phyloP scores from a whole-genome alignment of 352 stramenopile genomes.

The Pythium scleroteichum region DNA sequence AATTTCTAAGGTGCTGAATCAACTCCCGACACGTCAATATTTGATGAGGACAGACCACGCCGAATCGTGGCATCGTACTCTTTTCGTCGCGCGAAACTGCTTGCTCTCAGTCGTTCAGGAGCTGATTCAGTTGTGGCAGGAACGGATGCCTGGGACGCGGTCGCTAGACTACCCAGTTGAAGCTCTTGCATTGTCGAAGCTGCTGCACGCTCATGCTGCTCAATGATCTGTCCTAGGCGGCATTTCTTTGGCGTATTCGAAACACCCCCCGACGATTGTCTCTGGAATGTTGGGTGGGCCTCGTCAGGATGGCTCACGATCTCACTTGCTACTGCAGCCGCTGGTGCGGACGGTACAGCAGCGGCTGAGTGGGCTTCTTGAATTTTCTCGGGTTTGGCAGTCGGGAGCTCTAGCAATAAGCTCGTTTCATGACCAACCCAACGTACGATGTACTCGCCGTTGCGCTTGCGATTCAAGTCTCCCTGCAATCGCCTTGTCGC shows the following conservation, averaged over 20 bases:
- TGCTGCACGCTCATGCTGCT: conserved; percentile 52
- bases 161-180: not conserved
- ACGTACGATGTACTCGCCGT: conserved; percentile 77
- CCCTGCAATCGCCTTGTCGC: conserved; percentile 70
- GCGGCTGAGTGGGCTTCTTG: conserved; percentile 43
- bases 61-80: conserved; percentile 72
- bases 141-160: not conserved
- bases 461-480: conserved; percentile 81
- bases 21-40: conserved; percentile 20
- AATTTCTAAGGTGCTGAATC: conserved; percentile 9
- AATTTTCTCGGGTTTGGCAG: conserved; percentile 41
- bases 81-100: conserved; percentile 66
- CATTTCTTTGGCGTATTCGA: conserved; percentile 61
- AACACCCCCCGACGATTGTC: conserved; percentile 29
- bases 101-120: conserved; percentile 64
- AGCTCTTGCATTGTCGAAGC: conserved; percentile 8
- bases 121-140: conserved; percentile 4
- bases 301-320: not conserved
- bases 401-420: conserved; percentile 67
- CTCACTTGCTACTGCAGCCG: not conserved
- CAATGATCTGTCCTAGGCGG: conserved; percentile 49
- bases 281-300: conserved; percentile 4
- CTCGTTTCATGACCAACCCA: conserved; percentile 86
- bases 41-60: conserved; percentile 23
- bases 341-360: conserved; percentile 6